Base-by-base conservation (phyloP, 2,329 filamentous ascomycete genomes). In the Celoporthe dispersa region DNA sequence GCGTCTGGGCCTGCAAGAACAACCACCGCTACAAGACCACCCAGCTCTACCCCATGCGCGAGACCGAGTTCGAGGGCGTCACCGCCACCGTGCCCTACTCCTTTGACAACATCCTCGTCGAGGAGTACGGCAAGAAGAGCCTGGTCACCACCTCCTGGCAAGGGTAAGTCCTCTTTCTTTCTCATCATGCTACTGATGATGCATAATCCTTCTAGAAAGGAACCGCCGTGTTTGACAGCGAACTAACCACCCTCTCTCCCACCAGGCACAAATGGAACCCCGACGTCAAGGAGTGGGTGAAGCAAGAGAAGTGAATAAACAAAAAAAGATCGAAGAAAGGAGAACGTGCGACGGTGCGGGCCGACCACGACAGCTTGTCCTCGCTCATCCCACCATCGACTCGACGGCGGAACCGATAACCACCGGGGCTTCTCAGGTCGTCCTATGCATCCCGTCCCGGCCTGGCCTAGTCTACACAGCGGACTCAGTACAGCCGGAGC, bases 1-100 rank as follows among this genome's bases (percentile, higher is more conserved):
- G 91, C 8, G 79, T 92, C 39, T 92, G 91, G 88, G 89, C 88
- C 76, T 95, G 92, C 82, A 95, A 95, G 83, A 94, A 96, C 77
- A 86, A 86, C 75, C 93, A 97, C 80, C 83, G 85, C 61, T 96
- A 96, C 79, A 80, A 82, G 57, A 89, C 87, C 35, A 82, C 82
- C n/a, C 92, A 96, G 75, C 82, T 96, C 16, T 96, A 90, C 80
- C 93, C 93, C 3, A 84, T 96, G 84, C 86, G 92, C 22, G 84
- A 89, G 76, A 92, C 89, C 35, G 86, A 87, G 72, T 96, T 93
- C 75, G 93, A 96, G 81, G 92, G 91, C 28, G 89, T 92, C 1
- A 81, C 85, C 16, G 91, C 91, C 33, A 86, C 85, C 73, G 86
- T 96, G 33, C 93, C 93, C 4, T 91, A 88, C 77, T 84, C 83